These are phyloP conservation scores for Laburnicola sp. DNA, from an alignment of 2,329 filamentous ascomycete genomes.

Conservation along the genomic window DNA sequence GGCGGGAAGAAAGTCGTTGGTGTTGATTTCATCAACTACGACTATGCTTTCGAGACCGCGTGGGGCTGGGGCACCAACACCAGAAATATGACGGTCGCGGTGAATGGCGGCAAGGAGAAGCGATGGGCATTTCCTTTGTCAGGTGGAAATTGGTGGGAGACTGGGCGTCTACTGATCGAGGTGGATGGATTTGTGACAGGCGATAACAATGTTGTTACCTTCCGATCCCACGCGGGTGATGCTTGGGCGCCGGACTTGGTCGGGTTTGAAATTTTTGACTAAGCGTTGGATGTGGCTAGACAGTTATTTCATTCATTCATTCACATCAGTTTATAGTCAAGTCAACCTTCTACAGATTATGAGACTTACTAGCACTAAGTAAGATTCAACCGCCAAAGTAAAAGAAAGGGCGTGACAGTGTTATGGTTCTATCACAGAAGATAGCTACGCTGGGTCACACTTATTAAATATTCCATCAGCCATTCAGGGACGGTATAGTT, in stretches of 20 bases:
- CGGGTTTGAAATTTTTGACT: conserved; percentile 30
- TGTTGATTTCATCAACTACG: conserved; percentile 49
- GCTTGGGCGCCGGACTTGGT: conserved; percentile 33
- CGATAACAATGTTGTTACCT: conserved; percentile 25
- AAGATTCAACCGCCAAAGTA: too few relatives aligned
- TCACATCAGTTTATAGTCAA: too few relatives aligned
- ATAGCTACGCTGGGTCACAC: too few relatives aligned
- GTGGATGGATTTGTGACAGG: conserved; percentile 33
- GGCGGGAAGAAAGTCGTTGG: conserved; percentile 38
- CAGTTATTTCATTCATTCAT: too few relatives aligned
- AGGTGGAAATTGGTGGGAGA: conserved; percentile 47
- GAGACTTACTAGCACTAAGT: too few relatives aligned
- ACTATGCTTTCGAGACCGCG: conserved; percentile 43
- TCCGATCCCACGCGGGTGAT: conserved; percentile 19
- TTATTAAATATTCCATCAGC: too few relatives aligned
- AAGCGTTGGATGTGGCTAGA: not conserved
- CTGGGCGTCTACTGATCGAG: conserved; percentile 28
- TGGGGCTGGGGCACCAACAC: conserved; percentile 41
- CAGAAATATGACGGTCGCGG: conserved; percentile 42
- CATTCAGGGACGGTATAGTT: too few relatives aligned
- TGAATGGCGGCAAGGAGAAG: conserved; percentile 44
- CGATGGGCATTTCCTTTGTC: conserved; percentile 46
- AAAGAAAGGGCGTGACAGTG: too few relatives aligned
- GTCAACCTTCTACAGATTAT: too few relatives aligned
- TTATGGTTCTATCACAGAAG: too few relatives aligned